Base-by-base conservation (phyloP, 1,139 yeast species). In the Nakaseomyces kungkrabaensis region DNA sequence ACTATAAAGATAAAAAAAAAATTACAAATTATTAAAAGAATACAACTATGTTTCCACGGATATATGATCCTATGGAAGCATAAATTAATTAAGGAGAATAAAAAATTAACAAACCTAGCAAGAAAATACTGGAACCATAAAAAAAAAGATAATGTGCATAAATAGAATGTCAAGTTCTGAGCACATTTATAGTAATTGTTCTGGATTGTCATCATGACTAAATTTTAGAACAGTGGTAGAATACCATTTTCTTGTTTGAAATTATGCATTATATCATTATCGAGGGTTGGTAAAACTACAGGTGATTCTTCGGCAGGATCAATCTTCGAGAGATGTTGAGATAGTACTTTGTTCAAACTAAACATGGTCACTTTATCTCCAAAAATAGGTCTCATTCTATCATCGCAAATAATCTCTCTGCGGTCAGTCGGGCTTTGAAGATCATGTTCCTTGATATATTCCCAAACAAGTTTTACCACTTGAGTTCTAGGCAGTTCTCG, bases 391-490 rank as follows among this genome's bases (percentile, higher is more conserved):
- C 70, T 70, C 70, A 87, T 70, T 52, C 69, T 74, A 0, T 76
- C 86, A 62, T 87, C 94, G 62, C 94, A 85, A 5, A 77, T 24
- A 24, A 87, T 82, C 52, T 78, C 80, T 52, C 94, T 70, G 55
- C 76, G 75, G 64, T 86, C 87, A 1, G 70, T 64, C 1, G 90
- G 87, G 57, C 85, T 80, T 61, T 86, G 96, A 42, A 87, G 68
- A 47, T 78, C 67, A 52, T 82, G 64, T 25, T 66, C 75, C 60
- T 82, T 84, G 55, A 87, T 85, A 63, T 87, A 81, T 10, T 72
- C 77, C 96, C 96, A 87, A 24, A 86, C 68, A 46, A 68, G 69
- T 57, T 85, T 84, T 33, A 85, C 90, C 29, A 83, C 82, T 60
- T 82, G 83, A 0, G 94, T 83, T 57, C 95, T 70, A 1, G 87